Conservation (phyloP, 495 filamentous ascomycete species). For the Friedmanniomyces endolithicus region DNA sequence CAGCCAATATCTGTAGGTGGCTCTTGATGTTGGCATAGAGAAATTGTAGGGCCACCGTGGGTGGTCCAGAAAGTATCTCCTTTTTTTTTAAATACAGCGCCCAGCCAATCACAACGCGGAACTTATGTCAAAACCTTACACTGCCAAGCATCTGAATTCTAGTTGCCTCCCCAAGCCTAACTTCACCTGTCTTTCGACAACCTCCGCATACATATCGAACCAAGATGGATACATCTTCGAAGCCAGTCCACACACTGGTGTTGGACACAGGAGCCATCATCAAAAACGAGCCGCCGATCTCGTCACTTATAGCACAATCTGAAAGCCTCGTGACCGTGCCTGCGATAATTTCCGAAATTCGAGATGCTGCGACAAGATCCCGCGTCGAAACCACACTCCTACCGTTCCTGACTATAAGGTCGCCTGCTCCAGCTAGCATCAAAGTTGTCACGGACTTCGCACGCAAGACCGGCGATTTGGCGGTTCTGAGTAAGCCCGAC, state of each 20-base stretch:
- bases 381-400: conserved; percentile 69
- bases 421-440: conserved; percentile 60
- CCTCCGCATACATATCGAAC: not conserved
- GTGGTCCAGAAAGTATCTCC: too few relatives aligned
- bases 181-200: too few relatives aligned
- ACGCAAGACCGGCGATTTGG: conserved; percentile 75
- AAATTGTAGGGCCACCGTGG: too few relatives aligned
- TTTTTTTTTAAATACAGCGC: too few relatives aligned
- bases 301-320: conserved; percentile 60
- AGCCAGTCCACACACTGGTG: conserved; percentile 70
- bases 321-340: conserved; percentile 75
- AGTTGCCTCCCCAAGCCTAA: too few relatives aligned
- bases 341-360: conserved; percentile 76
- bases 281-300: conserved; percentile 71
- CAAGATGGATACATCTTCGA: conserved; percentile 25
- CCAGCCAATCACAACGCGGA: too few relatives aligned
- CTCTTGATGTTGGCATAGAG: too few relatives aligned
- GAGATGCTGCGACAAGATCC: conserved; percentile 65
- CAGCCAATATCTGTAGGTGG: too few relatives aligned
- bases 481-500: conserved; percentile 78
- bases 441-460: conserved; percentile 75
- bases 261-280: conserved; percentile 88
- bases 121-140: too few relatives aligned
- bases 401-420: conserved; percentile 70
- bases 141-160: too few relatives aligned